Evolutionary conservation across 495 filamentous ascomycete species (phyloP).

Genomic region (Neurospora tetrasperma): DNA sequence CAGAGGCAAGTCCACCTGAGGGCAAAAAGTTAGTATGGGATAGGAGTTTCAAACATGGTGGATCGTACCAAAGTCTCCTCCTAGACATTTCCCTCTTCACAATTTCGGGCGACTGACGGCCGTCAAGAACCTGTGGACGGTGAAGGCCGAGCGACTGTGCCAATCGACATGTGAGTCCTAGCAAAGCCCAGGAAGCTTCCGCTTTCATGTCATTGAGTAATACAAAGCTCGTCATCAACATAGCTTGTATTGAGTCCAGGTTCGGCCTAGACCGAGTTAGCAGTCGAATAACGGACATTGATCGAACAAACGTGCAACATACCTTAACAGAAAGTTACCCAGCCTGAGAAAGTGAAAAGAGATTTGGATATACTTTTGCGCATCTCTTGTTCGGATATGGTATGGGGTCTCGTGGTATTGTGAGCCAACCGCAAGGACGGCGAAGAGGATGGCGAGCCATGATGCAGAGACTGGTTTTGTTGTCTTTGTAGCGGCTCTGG

Average conservation of each 20-base stretch:
- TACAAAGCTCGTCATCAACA: slow-evolving; percentile 44
- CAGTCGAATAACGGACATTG: background rate
- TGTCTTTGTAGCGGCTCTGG: slow-evolving; percentile 36
- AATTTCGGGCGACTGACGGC: slow-evolving; percentile 25
- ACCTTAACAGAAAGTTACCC: slow-evolving; percentile 43
- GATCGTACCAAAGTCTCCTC: slow-evolving; percentile 33
- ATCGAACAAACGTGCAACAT: background rate
- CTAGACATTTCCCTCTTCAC: slow-evolving; percentile 34
- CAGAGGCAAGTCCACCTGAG: slow-evolving; percentile 46
- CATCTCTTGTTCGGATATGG: slow-evolving; percentile 39
- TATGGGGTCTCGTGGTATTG: slow-evolving; percentile 65
- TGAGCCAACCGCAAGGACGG: slow-evolving; percentile 69
- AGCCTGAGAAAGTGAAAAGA: slow-evolving; percentile 46
- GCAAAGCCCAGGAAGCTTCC: slow-evolving; percentile 47
- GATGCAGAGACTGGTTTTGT: slow-evolving; percentile 48
- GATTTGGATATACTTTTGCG: slow-evolving; percentile 46
- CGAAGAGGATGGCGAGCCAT: slow-evolving; percentile 68
- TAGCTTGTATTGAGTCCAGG: slow-evolving; percentile 46
- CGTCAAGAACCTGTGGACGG: slow-evolving; percentile 28
- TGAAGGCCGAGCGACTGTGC: slow-evolving; percentile 47
- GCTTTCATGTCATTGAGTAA: slow-evolving; percentile 51
- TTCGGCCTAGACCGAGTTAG: slow-evolving; percentile 32
- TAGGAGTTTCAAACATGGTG: background rate
- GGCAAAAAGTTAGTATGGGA: background rate
- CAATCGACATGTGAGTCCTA: slow-evolving; percentile 44